Evolutionary conservation across 352 stramenopile species (phyloP).

Genomic region (Pythium dissimile): DNA sequence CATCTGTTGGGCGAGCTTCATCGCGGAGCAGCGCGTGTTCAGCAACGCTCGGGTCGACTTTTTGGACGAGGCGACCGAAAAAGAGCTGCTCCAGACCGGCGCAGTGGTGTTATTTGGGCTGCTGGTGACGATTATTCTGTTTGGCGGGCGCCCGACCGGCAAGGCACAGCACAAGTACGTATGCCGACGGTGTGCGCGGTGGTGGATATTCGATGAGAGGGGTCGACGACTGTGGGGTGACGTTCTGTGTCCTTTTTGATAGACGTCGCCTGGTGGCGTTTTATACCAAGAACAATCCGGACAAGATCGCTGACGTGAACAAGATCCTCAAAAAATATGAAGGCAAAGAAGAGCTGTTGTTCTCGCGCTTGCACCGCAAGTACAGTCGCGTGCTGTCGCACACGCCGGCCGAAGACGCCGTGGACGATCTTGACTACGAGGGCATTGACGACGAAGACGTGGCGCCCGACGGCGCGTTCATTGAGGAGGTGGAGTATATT

Average conservation of each 20-base stretch:
- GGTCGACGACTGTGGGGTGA: not conserved
- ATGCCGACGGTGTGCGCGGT: no score
- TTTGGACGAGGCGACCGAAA: constrained; percentile 40
- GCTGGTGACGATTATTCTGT: constrained; percentile 47
- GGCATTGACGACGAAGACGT: constrained; percentile 43
- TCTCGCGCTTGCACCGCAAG: constrained; percentile 70
- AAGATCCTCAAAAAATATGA: constrained; percentile 71
- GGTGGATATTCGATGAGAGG: not conserved
- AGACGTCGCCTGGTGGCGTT: constrained; percentile 57
- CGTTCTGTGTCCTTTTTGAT: constrained; percentile 6
- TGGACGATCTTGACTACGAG: constrained; percentile 47
- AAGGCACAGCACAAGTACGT: constrained; percentile 49
- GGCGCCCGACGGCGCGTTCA: constrained; percentile 11
- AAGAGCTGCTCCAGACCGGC: constrained; percentile 37
- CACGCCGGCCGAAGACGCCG: constrained; percentile 15
- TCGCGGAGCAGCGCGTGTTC: constrained; percentile 33
- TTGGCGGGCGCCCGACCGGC: constrained; percentile 23
- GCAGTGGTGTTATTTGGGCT: constrained; percentile 42
- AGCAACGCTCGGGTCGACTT: constrained; percentile 4
- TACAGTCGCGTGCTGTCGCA: constrained; percentile 60
- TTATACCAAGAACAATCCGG: constrained; percentile 72
- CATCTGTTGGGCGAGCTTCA: constrained; percentile 41
- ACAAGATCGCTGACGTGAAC: constrained; percentile 60
- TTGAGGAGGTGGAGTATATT: constrained; percentile 32
- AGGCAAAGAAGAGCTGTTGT: constrained; percentile 76